Base-by-base conservation (phyloP, 495 filamentous ascomycete species). In the Annulohypoxylon stygium region DNA sequence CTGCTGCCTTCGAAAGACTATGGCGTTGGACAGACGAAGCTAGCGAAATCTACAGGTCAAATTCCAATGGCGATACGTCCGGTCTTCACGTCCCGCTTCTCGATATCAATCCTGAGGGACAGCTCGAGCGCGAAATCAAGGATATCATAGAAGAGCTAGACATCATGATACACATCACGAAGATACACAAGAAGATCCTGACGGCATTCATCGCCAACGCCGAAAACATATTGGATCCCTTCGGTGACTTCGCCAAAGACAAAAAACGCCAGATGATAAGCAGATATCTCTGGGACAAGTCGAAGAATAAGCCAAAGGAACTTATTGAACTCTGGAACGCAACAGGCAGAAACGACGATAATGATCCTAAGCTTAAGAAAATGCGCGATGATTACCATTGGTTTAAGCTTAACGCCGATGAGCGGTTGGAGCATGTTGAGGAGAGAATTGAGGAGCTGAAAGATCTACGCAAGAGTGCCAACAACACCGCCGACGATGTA, bases 91-190 rank as follows among this genome's bases (percentile, higher is more conserved):
- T 77, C 3, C 62, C 86, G 7, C 81, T 92, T 1, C 85, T 92
- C 2, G 88, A 93, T 47, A 92, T 93, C 45, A 87, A 89, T 45
- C 83, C 86, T 5, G 91, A 93, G 74, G 91, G 89, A 0, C 83
- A 86, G 61, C 81, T 93, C 0, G 85, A 91, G 2, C 79, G 86
- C 0, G 91, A 93, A 69, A 83, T 88, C 2, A 91, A 93, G 74
- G 91, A 93, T 72, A 91, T 93, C 67, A 83, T 89, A 11, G 91
- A 93, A 50, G 91, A 93, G 76, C 80, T 93, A 18, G 88, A 91
- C 69, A 93, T 93, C 80, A 92, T 93, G 81, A 82, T 88, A 25
- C 81, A 86, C 1, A 88, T 91, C 69, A 82, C 84, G n/a, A 84
- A 65, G 18, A 73, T 88, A 33, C 88, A 92, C 65, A 77, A 87